Evolutionary conservation across 371 early-diverging fungal genomes (phyloP).

Genomic region (Mucor saturninus): DNA sequence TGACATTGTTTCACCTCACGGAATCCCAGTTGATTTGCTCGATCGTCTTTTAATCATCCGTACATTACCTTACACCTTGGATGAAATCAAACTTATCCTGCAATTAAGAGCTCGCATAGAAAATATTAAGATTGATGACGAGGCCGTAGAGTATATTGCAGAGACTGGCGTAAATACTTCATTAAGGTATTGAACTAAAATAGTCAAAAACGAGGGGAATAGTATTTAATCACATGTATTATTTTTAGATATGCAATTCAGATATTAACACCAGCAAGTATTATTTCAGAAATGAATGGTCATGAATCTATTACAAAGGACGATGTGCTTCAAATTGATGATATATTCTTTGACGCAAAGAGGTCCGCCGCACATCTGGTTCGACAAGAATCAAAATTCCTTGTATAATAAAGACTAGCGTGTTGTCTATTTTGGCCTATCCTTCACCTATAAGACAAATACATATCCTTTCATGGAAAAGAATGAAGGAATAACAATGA

Average conservation of each 20-base stretch:
- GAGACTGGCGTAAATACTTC: conserved; percentile 87
- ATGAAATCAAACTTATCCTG: conserved; percentile 91
- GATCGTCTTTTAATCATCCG: conserved; percentile 96
- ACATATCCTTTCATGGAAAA: too few relatives aligned
- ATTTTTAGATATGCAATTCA: conserved; percentile 89
- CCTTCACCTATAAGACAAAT: too few relatives aligned
- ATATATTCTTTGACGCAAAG: conserved; percentile 93
- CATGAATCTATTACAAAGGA: conserved; percentile 76
- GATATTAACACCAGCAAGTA: conserved; percentile 90
- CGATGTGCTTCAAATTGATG: conserved; percentile 85
- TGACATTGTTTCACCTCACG: conserved; percentile 90
- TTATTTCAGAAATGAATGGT: conserved; percentile 86
- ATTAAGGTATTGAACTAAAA: conserved; percentile 34
- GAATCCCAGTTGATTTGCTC: conserved; percentile 96
- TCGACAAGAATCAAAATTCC: conserved; percentile 48
- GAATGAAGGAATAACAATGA: too few relatives aligned
- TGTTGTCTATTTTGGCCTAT: too few relatives aligned
- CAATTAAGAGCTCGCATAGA: conserved; percentile 92
- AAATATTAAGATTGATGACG: conserved; percentile 74
- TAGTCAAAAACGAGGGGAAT: too few relatives aligned
- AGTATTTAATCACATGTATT: conserved; percentile 20
- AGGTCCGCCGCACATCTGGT: conserved; percentile 73
- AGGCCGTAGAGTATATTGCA: conserved; percentile 79
- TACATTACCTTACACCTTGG: conserved; percentile 88
- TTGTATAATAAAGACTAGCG: conserved; percentile 17